phyloP scores from a whole-genome alignment of 2,329 filamentous ascomycete species.

The Microcera coccophila region DNA sequence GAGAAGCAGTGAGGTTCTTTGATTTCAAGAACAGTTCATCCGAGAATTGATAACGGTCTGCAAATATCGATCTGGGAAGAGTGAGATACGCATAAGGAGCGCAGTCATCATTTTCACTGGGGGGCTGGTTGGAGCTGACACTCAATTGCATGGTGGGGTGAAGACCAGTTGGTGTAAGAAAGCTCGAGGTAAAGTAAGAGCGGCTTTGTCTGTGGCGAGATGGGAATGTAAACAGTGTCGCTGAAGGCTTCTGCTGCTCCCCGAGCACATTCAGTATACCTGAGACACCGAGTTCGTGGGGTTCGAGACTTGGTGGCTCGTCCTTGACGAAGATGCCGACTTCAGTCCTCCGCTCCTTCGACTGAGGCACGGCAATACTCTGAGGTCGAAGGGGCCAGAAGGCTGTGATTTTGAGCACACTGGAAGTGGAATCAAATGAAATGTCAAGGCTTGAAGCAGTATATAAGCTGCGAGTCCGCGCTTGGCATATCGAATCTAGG shows the following conservation, averaged over 20 bases:
- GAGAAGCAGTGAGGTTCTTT: constrained; percentile 69
- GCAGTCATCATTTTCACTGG: constrained; percentile 57
- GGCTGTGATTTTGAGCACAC: constrained; percentile 61
- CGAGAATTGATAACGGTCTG: constrained; percentile 80
- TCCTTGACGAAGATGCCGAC: constrained; percentile 74
- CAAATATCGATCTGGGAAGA: constrained; percentile 75
- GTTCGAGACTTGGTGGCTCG: constrained; percentile 53
- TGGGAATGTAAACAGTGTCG: constrained; percentile 79
- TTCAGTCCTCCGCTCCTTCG: constrained; percentile 60
- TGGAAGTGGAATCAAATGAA: constrained; percentile 67
- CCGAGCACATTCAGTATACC: constrained; percentile 77
- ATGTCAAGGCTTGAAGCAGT: constrained; percentile 67
- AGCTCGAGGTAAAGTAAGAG: constrained; percentile 57
- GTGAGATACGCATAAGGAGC: constrained; percentile 76
- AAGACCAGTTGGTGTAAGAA: constrained; percentile 70
- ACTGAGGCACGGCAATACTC: constrained; percentile 38
- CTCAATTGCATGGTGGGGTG: constrained; percentile 75
- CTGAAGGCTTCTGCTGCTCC: constrained; percentile 65
- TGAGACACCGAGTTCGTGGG: constrained; percentile 72
- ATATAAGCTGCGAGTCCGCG: constrained; percentile 40
- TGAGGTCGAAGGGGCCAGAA: constrained; percentile 54
- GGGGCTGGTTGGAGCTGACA: constrained; percentile 52
- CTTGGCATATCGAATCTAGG: constrained; percentile 46
- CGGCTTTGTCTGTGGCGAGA: constrained; percentile 66
- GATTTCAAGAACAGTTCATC: constrained; percentile 74